Conservation (phyloP, 1,284 basidiomycete species). For the Cryptococcus deneoformans region DNA sequence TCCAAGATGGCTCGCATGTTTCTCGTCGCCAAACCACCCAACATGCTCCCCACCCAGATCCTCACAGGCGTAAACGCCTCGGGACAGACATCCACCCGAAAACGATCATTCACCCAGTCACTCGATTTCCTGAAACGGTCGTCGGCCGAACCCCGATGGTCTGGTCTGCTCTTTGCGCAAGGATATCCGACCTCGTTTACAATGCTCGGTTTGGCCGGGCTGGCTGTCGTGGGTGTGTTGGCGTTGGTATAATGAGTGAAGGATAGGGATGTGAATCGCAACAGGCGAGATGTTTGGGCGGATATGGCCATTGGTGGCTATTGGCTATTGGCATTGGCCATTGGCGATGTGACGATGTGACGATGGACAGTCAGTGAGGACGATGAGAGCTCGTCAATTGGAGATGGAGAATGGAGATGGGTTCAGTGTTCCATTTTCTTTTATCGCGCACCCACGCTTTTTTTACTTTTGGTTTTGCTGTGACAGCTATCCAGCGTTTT, state of each 20-base stretch:
- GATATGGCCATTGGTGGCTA: neutral
- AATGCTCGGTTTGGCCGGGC: constrained; percentile 4
- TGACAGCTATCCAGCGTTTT: no score
- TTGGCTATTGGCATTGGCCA: no score
- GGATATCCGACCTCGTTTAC: neutral
- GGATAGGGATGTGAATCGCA: neutral
- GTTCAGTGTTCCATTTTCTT: no score
- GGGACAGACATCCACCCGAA: constrained; percentile 31
- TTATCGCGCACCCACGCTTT: no score
- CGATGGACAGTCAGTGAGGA: no score
- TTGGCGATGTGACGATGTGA: no score
- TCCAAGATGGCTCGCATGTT: constrained; percentile 48
- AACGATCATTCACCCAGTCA: constrained; percentile 22
- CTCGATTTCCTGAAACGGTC: constrained; percentile 30
- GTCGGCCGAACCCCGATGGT: constrained; percentile 15
- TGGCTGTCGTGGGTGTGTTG: constrained; percentile 3
- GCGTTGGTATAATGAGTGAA: constrained; percentile 7
- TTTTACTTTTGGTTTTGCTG: no score
- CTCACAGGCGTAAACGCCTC: constrained; percentile 47
- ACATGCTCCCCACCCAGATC: constrained; percentile 50
- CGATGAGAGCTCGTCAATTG: no score
- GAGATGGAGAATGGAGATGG: no score
- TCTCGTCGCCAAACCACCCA: constrained; percentile 45
- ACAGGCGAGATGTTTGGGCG: neutral
- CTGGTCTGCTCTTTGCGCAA: neutral